These are phyloP conservation scores for Zymoseptoria ardabiliae DNA, from an alignment of 2,329 filamentous ascomycete species.

Conservation along the genomic window DNA sequence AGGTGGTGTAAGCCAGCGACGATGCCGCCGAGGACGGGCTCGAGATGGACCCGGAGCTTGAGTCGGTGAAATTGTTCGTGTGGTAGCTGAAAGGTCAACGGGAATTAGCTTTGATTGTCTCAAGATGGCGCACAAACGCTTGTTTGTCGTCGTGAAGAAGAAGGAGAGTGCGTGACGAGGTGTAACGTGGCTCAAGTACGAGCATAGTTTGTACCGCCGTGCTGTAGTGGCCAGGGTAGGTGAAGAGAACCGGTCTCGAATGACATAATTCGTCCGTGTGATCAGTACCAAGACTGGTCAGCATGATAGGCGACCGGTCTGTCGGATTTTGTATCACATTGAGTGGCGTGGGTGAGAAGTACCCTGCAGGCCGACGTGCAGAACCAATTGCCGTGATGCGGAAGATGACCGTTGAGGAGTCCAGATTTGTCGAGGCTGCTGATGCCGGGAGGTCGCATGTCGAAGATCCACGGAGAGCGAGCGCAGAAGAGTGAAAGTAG, in stretches of 20 bases:
- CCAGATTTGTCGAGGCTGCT: conserved; percentile 11
- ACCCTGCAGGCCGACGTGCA: conserved; percentile 6
- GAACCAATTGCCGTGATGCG: conserved; percentile 13
- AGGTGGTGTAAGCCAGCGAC: conserved; percentile 34
- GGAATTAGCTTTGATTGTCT: conserved; percentile 11
- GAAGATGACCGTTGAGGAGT: conserved; percentile 7
- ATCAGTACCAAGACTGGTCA: conserved; percentile 13
- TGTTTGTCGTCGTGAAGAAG: conserved; percentile 1
- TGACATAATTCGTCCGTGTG: conserved; percentile 20
- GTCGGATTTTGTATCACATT: conserved; percentile 12
- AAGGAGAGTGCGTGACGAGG: conserved; percentile 11
- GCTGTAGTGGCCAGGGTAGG: conserved; percentile 5
- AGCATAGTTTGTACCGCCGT: conserved; percentile 13
- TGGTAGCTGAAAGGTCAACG: conserved; percentile 40
- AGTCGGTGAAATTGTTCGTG: conserved; percentile 45
- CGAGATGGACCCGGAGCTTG: conserved; percentile 47
- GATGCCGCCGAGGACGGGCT: conserved; percentile 46
- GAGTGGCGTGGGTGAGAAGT: conserved; percentile 9
- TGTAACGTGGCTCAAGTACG: conserved; percentile 19
- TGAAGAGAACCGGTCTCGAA: background rate
- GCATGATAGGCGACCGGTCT: conserved; percentile 15
- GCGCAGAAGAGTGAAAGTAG: conserved; percentile 11
- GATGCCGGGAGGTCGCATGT: background rate
- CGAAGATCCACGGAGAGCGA: conserved; percentile 8
- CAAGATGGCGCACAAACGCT: conserved; percentile 7